Evolutionary conservation across 2,329 filamentous ascomycete genomes (phyloP).

Genomic region (Colletotrichum cereale): DNA sequence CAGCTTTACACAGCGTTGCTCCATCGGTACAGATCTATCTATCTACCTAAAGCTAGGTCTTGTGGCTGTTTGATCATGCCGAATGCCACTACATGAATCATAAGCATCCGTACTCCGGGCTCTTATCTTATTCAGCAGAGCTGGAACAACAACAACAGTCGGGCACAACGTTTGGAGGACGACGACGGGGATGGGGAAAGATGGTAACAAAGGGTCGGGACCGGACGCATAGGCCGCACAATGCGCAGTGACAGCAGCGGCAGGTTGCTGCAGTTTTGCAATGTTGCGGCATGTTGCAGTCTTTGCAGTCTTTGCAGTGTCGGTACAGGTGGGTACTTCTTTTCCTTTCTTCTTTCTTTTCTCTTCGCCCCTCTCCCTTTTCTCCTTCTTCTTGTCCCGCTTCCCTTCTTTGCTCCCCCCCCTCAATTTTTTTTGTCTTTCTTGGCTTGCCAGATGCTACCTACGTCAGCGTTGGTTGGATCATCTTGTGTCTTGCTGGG

Average conservation of each 20-base stretch:
- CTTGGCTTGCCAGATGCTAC: background rate
- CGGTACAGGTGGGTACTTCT: constrained; percentile 16
- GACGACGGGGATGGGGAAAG: background rate
- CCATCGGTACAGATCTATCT: too few species aligned
- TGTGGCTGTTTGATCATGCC: background rate
- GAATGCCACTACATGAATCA: too few species aligned
- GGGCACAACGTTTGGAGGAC: background rate
- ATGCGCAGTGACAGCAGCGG: constrained; percentile 2
- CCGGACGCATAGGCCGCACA: constrained; percentile 12
- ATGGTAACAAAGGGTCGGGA: constrained; percentile 11
- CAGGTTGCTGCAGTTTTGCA: background rate
- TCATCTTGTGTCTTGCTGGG: background rate
- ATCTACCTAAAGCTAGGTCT: background rate
- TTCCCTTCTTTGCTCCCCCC: background rate
- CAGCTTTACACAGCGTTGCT: background rate
- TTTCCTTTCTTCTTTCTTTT: background rate
- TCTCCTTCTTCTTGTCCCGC: background rate
- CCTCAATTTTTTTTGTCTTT: background rate
- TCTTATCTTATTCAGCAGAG: background rate
- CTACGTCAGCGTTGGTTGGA: background rate
- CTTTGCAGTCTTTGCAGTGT: too few species aligned
- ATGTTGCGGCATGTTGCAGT: constrained; percentile 2
- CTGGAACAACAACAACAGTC: background rate
- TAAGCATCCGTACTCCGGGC: background rate
- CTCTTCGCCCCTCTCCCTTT: background rate